phyloP scores from a whole-genome alignment of 2,329 filamentous ascomycete species.

The Fusarium euwallaceae region DNA sequence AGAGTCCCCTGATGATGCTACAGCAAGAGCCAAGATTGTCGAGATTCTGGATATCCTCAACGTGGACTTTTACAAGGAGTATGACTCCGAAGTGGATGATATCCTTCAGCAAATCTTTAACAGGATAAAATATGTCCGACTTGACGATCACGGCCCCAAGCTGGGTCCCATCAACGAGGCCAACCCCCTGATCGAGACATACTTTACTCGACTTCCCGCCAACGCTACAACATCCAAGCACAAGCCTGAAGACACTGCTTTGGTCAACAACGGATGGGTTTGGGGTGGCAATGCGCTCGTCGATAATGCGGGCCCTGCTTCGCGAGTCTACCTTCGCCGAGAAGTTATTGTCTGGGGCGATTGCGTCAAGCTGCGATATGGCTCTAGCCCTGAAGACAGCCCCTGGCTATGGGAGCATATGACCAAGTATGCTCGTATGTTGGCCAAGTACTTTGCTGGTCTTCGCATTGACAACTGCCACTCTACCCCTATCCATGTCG shows the following conservation, averaged over 20 bases:
- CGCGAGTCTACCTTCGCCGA: constrained; percentile 91
- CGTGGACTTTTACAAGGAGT: constrained; percentile 90
- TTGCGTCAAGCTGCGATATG: constrained; percentile 96
- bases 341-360: constrained; percentile 99
- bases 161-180: constrained; percentile 81
- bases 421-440: constrained; percentile 89
- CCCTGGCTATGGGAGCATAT: constrained; percentile 97
- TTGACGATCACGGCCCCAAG: constrained; percentile 94
- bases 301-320: constrained; percentile 92
- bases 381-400: constrained; percentile 82
- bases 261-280: constrained; percentile 98
- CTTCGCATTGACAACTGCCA: constrained; percentile 99
- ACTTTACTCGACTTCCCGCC: constrained; percentile 89
- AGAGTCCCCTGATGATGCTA: constrained; percentile 74
- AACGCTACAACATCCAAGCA: constrained; percentile 85
- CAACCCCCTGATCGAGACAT: constrained; percentile 89
- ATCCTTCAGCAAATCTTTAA: constrained; percentile 94
- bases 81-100: constrained; percentile 83
- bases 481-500: constrained; percentile 93
- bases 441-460: constrained; percentile 95
- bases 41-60: constrained; percentile 87
- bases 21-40: constrained; percentile 67
- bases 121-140: constrained; percentile 91
- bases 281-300: constrained; percentile 96
- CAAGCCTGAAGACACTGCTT: constrained; percentile 79